Conservation (phyloP, 306 rosid genomes). For the Luffa aegyptiaca region DNA sequence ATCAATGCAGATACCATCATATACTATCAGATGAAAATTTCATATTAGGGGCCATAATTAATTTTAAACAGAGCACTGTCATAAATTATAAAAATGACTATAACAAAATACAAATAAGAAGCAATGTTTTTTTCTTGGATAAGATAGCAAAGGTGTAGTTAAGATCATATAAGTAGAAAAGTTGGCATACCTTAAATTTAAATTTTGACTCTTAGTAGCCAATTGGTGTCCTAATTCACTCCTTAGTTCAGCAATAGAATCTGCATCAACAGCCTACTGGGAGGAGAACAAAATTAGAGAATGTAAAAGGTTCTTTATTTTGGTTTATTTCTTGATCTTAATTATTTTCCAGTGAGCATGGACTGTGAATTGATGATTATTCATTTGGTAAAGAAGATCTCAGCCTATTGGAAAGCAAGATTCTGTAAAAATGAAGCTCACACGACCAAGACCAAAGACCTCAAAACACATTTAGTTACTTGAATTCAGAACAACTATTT, state of each 20-base stretch:
- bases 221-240: slow-evolving; percentile 83
- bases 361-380: not conserved
- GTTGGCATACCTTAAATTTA: slow-evolving; percentile 47
- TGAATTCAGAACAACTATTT: not conserved
- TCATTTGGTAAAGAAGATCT: not conserved
- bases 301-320: not conserved
- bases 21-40: not conserved
- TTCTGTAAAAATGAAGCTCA: not conserved
- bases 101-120: not conserved
- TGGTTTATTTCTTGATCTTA: not conserved
- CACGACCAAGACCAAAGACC: not conserved
- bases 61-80: not conserved
- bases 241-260: slow-evolving; percentile 51
- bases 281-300: slow-evolving; percentile 2
- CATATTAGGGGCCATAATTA: not conserved
- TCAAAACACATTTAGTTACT: not conserved
- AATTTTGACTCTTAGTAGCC: slow-evolving; percentile 58
- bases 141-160: not conserved
- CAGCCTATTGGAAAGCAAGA: not conserved
- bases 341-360: not conserved
- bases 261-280: slow-evolving; percentile 69
- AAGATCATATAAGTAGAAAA: not conserved
- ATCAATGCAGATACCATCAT: not conserved
- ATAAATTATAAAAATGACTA: not conserved
- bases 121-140: not conserved